Evolutionary conservation across 2,329 filamentous ascomycete genomes (phyloP).

Genomic region (Aureobasidium sp.): DNA sequence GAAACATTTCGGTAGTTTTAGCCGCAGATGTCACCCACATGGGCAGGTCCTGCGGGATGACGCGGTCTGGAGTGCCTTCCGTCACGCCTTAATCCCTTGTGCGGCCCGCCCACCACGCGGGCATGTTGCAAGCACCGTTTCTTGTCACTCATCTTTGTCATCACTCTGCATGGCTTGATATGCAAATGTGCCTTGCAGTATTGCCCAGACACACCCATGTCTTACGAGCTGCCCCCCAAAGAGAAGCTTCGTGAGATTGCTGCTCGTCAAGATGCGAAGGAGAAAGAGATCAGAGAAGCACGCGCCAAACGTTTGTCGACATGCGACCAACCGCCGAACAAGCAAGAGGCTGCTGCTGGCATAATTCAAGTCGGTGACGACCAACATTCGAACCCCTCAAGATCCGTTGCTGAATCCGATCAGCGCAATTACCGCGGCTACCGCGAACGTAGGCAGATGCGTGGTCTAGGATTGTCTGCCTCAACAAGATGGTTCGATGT

Average conservation of each 20-base stretch:
- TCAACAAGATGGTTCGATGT: constrained; percentile 65
- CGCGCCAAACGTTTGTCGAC: not conserved
- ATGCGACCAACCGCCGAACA: constrained; percentile 12
- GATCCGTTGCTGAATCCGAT: constrained; percentile 27
- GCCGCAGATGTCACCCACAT: not conserved
- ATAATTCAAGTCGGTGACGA: constrained; percentile 24
- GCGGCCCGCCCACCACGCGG: not conserved
- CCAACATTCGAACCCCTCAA: constrained; percentile 17
- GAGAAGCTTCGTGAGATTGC: constrained; percentile 30
- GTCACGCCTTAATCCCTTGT: not conserved
- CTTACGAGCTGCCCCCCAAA: constrained; percentile 24
- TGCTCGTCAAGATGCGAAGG: constrained; percentile 28
- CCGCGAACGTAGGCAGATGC: constrained; percentile 61
- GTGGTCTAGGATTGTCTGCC: constrained; percentile 62
- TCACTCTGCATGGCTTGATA: not conserved
- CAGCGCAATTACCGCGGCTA: constrained; percentile 70
- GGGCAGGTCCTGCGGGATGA: not conserved
- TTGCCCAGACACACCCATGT: not conserved
- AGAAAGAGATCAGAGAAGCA: constrained; percentile 21
- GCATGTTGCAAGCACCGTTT: not conserved
- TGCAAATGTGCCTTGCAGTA: not conserved
- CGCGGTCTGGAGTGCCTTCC: not conserved
- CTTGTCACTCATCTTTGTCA: not conserved
- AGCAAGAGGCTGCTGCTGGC: constrained; percentile 27
- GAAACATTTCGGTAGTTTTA: not conserved